Percentiles rank a stretch among this genome's conserved stretches.
Evolutionary conservation across 2,329 filamentous ascomycete genomes (phyloP).

Genomic region (Coniochaeta ligniaria): DNA sequence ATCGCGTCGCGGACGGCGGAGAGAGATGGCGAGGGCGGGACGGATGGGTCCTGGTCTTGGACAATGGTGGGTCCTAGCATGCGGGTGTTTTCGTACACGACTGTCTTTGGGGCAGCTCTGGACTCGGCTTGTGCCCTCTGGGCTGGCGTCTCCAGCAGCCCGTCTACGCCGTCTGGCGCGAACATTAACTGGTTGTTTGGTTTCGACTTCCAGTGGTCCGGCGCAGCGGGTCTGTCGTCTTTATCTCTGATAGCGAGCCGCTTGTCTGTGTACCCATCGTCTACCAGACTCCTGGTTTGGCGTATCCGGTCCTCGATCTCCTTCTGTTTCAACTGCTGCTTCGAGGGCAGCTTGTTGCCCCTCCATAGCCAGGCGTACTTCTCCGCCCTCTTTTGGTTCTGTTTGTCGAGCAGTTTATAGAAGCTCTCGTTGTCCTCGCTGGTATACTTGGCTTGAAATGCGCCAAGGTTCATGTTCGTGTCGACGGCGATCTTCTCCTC

Average conservation of each 20-base stretch:
- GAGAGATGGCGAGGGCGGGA: constrained; percentile 73
- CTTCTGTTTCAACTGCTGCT: constrained; percentile 65
- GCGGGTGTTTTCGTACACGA: constrained; percentile 79
- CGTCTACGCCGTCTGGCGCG: constrained; percentile 57
- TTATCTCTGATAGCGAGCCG: constrained; percentile 58
- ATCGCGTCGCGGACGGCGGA: constrained; percentile 82
- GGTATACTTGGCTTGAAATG: constrained; percentile 89
- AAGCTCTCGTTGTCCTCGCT: constrained; percentile 98
- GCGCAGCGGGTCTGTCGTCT: constrained; percentile 65
- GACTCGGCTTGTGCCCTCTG: constrained; percentile 65
- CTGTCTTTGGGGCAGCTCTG: constrained; percentile 66
- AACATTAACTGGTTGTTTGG: constrained; percentile 90
- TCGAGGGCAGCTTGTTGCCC: constrained; percentile 79
- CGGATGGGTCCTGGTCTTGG: constrained; percentile 24
- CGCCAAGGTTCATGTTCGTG: constrained; percentile 70
- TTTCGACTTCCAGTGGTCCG: constrained; percentile 67
- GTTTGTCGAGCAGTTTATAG: constrained; percentile 82
- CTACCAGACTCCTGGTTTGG: constrained; percentile 36
- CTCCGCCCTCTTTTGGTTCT: constrained; percentile 76
- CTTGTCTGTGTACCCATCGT: constrained; percentile 51
- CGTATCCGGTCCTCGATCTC: constrained; percentile 49
- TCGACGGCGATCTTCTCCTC: constrained; percentile 49
- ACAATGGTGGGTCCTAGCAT: constrained; percentile 44
- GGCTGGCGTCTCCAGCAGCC: constrained; percentile 52
- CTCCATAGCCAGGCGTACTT: constrained; percentile 88